Conservation (phyloP, 257 asterid species). For the Salvia miltiorrhiza region DNA sequence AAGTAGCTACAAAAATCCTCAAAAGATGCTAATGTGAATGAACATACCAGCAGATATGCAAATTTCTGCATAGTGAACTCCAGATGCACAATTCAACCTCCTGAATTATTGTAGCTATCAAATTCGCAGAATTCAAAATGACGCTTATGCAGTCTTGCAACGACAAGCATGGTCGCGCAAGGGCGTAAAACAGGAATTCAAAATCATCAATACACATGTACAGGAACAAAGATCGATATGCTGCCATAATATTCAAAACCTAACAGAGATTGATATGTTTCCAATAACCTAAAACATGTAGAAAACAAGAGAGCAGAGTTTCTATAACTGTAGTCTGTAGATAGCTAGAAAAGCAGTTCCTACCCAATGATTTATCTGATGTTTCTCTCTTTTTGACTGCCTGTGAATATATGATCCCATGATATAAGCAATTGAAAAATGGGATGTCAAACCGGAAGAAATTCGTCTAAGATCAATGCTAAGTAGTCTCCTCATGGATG, state of each 20-base stretch:
- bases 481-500: constrained; percentile 32
- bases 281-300: neutral
- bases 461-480: neutral
- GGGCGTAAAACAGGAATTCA: neutral
- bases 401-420: neutral
- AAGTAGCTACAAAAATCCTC: no score
- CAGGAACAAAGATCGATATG: neutral
- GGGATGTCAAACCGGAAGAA: neutral
- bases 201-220: neutral
- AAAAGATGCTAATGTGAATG: no score
- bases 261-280: neutral
- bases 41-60: no score
- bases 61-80: no score
- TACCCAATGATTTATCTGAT: neutral
- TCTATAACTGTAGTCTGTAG: neutral
- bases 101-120: no score
- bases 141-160: no score
- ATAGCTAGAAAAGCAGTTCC: neutral
- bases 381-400: neutral
- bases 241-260: neutral
- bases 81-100: no score
- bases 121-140: no score
- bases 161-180: no score
- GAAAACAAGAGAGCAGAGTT: neutral
- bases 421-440: neutral